These are phyloP conservation scores for Beta corolliflora DNA, from an alignment of 179 eudicot species.

Conservation along the genomic window DNA sequence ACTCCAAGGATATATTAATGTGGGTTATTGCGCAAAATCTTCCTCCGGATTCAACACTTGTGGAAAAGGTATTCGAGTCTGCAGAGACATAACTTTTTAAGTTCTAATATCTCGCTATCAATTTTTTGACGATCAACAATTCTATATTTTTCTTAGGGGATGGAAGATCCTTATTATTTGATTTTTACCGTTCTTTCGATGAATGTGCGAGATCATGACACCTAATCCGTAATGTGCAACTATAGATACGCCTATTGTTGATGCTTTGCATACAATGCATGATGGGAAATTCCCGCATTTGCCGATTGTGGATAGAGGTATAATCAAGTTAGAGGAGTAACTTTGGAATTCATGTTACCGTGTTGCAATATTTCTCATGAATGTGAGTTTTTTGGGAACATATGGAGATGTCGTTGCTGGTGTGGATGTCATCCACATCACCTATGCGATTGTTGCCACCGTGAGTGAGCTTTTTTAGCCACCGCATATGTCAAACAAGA, in stretches of 20 bases:
- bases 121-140: not conserved
- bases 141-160: not conserved
- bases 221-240: constrained; percentile 93
- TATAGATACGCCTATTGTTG: constrained; percentile 85
- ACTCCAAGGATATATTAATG: constrained; percentile 94
- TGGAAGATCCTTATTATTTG: not conserved
- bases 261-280: constrained; percentile 95
- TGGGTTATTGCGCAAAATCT: too few relatives aligned
- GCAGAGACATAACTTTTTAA: not conserved
- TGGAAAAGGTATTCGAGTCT: constrained; percentile 31
- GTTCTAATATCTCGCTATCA: not conserved
- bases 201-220: constrained; percentile 74
- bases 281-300: too few relatives aligned
- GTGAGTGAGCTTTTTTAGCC: constrained; percentile 52
- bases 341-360: too few relatives aligned
- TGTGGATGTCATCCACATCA: constrained; percentile 88
- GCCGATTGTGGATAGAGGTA: constrained; percentile 95
- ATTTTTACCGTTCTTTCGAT: constrained; percentile 6
- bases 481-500: too few relatives aligned
- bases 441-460: constrained; percentile 85
- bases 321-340: not conserved
- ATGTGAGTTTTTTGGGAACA: too few relatives aligned
- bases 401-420: too few relatives aligned
- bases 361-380: too few relatives aligned
- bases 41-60: too few relatives aligned